Percentiles rank a stretch among this genome's conserved stretches.
Conservation (phyloP, 116 monocot species). For the Cymodocea nodosa region DNA sequence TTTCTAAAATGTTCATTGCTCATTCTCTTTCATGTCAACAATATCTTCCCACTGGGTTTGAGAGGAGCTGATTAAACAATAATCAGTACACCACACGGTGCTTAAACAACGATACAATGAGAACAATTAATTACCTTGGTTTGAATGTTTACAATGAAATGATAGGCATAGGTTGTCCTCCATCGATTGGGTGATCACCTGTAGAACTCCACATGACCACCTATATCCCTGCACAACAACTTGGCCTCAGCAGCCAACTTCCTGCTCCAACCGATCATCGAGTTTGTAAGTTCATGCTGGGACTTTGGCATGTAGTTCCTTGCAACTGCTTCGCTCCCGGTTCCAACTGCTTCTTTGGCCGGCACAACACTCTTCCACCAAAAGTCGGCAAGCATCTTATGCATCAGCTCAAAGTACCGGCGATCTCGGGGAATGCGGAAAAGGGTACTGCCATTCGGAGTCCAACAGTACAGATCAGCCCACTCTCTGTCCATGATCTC, state of each 20-base stretch:
- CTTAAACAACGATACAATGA: background rate
- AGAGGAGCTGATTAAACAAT: background rate
- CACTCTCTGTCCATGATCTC: constrained; percentile 95
- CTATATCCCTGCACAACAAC: constrained; percentile 68
- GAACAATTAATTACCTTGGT: background rate
- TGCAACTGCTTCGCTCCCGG: constrained; percentile 34
- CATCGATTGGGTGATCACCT: constrained; percentile 12
- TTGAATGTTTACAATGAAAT: background rate
- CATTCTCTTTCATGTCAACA: too few species aligned
- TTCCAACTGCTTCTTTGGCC: constrained; percentile 42
- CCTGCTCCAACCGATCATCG: constrained; percentile 44
- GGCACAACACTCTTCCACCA: constrained; percentile 87
- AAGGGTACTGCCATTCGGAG: constrained; percentile 62
- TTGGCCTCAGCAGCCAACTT: constrained; percentile 58
- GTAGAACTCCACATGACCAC: constrained; percentile 75
- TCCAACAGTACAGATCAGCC: constrained; percentile 97
- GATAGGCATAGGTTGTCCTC: background rate
- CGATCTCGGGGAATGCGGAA: constrained; percentile 60
- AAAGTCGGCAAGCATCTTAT: constrained; percentile 48
- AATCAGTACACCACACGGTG: background rate
- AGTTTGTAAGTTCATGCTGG: constrained; percentile 44
- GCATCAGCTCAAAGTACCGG: constrained; percentile 69
- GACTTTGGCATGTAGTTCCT: constrained; percentile 35
- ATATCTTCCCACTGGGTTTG: background rate
- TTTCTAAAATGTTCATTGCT: too few species aligned